Percentiles rank a stretch among this genome's conserved stretches.
Evolutionary conservation across 306 rosid genomes (phyloP).

Genomic region (Dicorynia guianensis): DNA sequence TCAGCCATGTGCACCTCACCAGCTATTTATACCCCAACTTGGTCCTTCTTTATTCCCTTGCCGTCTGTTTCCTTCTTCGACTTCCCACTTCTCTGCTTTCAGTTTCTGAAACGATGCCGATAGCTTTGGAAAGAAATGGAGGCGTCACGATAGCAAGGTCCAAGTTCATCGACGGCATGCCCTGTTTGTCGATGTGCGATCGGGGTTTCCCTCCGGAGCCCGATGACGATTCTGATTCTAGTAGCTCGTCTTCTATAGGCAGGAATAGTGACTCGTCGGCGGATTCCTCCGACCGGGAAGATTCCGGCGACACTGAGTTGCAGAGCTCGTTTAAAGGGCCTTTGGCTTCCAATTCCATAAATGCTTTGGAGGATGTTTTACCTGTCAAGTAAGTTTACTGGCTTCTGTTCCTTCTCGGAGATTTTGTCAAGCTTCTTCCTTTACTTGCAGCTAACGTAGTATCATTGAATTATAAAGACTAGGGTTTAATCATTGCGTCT

Average conservation of each 20-base stretch:
- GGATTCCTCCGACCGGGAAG: slow-evolving; percentile 65
- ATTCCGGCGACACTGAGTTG: slow-evolving; percentile 59
- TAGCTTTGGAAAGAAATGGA: slow-evolving; percentile 48
- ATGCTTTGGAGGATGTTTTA: slow-evolving; percentile 68
- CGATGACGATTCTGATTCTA: slow-evolving; percentile 58
- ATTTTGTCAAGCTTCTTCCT: slow-evolving; percentile 21
- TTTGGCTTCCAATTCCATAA: slow-evolving; percentile 65
- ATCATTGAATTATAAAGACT: background rate
- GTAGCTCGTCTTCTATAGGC: slow-evolving; percentile 70
- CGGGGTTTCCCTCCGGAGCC: slow-evolving; percentile 41
- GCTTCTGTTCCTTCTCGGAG: slow-evolving; percentile 12
- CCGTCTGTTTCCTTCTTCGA: background rate
- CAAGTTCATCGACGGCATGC: slow-evolving; percentile 48
- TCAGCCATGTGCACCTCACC: slow-evolving; percentile 58
- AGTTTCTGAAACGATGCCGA: slow-evolving; percentile 53
- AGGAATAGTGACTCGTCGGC: slow-evolving; percentile 62
- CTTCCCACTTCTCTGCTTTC: background rate
- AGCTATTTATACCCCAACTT: slow-evolving; percentile 42
- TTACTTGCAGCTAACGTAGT: background rate
- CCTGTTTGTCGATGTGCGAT: slow-evolving; percentile 58
- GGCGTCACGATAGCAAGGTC: slow-evolving; percentile 48
- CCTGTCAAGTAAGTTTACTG: slow-evolving; percentile 64
- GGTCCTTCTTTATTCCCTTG: background rate
- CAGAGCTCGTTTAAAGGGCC: slow-evolving; percentile 70
- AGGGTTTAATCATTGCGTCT: background rate